Percentiles rank a stretch among this genome's conserved stretches.
phyloP scores from a whole-genome alignment of 78 protist genomes.

The Chrysochromulina tobinii region DNA sequence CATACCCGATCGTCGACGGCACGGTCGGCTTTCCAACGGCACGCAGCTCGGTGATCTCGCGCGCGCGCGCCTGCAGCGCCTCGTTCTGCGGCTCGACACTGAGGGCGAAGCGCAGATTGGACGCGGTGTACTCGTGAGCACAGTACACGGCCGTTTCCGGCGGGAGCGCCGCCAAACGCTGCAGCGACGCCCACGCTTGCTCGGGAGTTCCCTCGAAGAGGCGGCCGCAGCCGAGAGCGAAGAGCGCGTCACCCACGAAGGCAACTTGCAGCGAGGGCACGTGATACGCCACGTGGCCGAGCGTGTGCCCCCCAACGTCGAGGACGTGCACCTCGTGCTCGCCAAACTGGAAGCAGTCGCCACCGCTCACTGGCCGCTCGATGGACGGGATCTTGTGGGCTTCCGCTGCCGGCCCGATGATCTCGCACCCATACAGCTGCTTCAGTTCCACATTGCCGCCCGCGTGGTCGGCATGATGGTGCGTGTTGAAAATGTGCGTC shows the following conservation, averaged over 20 bases:
- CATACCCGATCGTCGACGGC: constrained; percentile 18
- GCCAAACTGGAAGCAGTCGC: background rate
- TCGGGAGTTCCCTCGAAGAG: constrained; percentile 31
- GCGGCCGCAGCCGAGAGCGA: constrained; percentile 48
- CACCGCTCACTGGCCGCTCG: background rate
- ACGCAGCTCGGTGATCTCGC: background rate
- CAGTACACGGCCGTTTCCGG: constrained; percentile 27
- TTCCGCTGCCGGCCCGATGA: background rate
- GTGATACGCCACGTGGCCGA: background rate
- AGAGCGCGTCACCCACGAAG: constrained; percentile 50
- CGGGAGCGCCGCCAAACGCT: constrained; percentile 11
- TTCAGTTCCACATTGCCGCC: background rate
- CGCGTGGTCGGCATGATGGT: constrained; percentile 10
- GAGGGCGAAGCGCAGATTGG: constrained; percentile 27
- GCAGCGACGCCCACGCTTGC: background rate
- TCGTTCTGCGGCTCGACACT: constrained; percentile 17
- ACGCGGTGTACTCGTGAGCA: constrained; percentile 47
- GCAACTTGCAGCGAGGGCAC: background rate
- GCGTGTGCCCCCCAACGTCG: constrained; percentile 18
- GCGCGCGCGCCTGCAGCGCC: background rate
- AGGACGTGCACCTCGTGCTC: background rate
- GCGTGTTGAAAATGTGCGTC: constrained; percentile 8
- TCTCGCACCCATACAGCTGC: background rate
- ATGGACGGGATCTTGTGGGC: background rate
- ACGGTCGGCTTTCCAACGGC: background rate